phyloP scores from a whole-genome alignment of 1,139 yeast species.

The Spathaspora sp. region DNA sequence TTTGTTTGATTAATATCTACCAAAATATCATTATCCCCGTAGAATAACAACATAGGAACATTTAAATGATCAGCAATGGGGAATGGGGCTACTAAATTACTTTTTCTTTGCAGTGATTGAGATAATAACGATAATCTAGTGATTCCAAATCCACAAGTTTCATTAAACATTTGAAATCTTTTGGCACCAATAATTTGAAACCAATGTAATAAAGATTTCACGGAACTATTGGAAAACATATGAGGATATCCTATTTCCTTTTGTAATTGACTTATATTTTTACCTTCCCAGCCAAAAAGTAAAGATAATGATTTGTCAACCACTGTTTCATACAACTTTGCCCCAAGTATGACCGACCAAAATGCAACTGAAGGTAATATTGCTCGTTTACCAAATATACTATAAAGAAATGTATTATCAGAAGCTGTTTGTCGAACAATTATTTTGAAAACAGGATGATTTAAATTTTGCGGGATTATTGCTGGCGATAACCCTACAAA shows the following conservation, averaged over 20 bases:
- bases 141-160: constrained; percentile 30
- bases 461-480: constrained; percentile 41
- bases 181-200: constrained; percentile 43
- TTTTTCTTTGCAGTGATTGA: constrained; percentile 22
- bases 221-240: constrained; percentile 48
- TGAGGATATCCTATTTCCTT: constrained; percentile 46
- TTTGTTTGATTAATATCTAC: constrained; percentile 39
- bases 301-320: constrained; percentile 37
- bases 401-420: constrained; percentile 31
- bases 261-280: constrained; percentile 33
- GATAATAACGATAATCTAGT: constrained; percentile 24
- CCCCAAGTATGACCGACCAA: constrained; percentile 43
- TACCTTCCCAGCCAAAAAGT: constrained; percentile 44
- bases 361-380: constrained; percentile 46
- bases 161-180: constrained; percentile 50
- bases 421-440: constrained; percentile 38
- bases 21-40: constrained; percentile 42
- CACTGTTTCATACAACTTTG: constrained; percentile 30
- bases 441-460: constrained; percentile 35
- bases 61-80: constrained; percentile 45
- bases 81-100: constrained; percentile 57
- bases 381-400: constrained; percentile 43
- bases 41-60: constrained; percentile 42
- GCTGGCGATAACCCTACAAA: constrained; percentile 50
- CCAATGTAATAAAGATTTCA: constrained; percentile 49